A percentile compares a stretch with the other conserved stretches of the same genome.
phyloP scores from a whole-genome alignment of 1,284 basidiomycete species.

The Fomitopsis pinicola region DNA sequence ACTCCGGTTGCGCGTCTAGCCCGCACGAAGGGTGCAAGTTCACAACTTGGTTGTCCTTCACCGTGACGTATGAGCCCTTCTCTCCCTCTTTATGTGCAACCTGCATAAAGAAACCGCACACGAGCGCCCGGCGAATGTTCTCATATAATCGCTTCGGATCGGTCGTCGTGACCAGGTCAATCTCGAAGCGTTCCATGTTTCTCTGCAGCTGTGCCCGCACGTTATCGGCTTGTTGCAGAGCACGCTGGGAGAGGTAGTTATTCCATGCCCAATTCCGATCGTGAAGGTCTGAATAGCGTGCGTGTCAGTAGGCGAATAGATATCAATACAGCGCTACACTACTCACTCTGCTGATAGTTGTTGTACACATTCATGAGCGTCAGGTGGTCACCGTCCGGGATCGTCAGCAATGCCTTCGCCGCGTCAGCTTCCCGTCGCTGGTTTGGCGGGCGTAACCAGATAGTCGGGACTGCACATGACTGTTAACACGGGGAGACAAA shows the following conservation, averaged over 20 bases:
- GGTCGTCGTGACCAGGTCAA: conserved; percentile 75
- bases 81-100: conserved; percentile 95
- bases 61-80: conserved; percentile 80
- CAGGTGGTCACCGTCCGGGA: conserved; percentile 95
- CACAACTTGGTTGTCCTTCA: conserved; percentile 93
- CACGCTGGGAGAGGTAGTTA: conserved; percentile 85
- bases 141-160: conserved; percentile 80
- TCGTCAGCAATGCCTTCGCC: conserved; percentile 85
- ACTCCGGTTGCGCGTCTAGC: conserved; percentile 90
- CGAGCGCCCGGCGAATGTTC: conserved; percentile 83
- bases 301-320: background rate
- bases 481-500: background rate
- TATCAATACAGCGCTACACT: background rate
- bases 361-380: conserved; percentile 97
- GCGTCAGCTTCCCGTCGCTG: conserved; percentile 88
- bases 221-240: conserved; percentile 91
- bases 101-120: conserved; percentile 98
- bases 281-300: conserved; percentile 45
- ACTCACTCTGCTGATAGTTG: conserved; percentile 80
- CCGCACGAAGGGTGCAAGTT: conserved; percentile 94
- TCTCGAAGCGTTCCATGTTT: conserved; percentile 90
- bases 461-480: conserved; percentile 71
- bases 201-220: conserved; percentile 91
- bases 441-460: conserved; percentile 90
- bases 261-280: conserved; percentile 93